Base-by-base conservation (phyloP, 2,329 filamentous ascomycete species). In the Neobulgaria alba region DNA sequence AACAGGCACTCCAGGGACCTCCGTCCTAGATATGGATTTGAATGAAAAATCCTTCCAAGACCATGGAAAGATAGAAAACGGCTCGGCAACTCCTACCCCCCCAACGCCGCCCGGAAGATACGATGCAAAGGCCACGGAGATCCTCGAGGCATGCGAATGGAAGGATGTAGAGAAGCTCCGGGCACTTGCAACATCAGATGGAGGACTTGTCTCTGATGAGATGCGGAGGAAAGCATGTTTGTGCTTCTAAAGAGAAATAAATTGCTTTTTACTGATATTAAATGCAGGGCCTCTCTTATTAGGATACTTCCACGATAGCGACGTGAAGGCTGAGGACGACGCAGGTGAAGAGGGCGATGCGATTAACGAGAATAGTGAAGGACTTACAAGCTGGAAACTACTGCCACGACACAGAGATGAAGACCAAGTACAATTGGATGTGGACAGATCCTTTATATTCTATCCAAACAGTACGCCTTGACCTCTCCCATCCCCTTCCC, bases 381-480 rank as follows among this genome's bases (percentile, higher is more conserved):
- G 43, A n/a, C 38, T 12, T 10, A 34, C 41, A 5, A 47, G 35
- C 38, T 58, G 54, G 55, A 57, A 61, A 34, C 85, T 23, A 19
- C 66, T 95, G 30, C 75, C 82, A 20, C 71, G 64, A n/a, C 92
- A 98, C 63, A 68, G 67, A 23, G 92, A 98, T 56, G 92, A 98
- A 62, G 79, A 84, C 36, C 92, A 98, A 64, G 88, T 98, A 29
- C 75, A 81, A 57, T 73, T 96, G 35, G 92, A 98, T 60, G 92
- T 98, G 41, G 79, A 95, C 63, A 77, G 92, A 41, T 89, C 92
- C n/a, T 98, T 98, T 63, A 83, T 96, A 46, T 93, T 95, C 66
- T 98, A 98, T 61, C 92, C 92, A 10, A 73, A 76, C 48, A 76
- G 88, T 92, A 70, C 55, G 72, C 57, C 52, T 42, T 43, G 26